A percentile compares a stretch with the other conserved stretches of the same genome.
These are phyloP conservation scores for Verbascum thapsus DNA, from an alignment of 257 asterid species.

Conservation along the genomic window DNA sequence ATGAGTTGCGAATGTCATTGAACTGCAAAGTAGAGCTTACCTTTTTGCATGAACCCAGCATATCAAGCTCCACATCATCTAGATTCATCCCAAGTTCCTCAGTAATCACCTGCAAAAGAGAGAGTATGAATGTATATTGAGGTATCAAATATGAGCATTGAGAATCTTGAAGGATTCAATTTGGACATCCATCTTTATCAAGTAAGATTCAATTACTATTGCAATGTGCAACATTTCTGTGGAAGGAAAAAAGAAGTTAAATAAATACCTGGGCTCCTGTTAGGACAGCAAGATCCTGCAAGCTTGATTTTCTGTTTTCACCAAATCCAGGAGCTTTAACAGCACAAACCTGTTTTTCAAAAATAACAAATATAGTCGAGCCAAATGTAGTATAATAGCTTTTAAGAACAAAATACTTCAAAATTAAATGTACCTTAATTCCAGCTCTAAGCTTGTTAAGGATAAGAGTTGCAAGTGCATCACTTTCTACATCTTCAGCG, in stretches of 20 bases:
- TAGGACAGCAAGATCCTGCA: conserved; percentile 86
- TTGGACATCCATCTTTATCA: too few species aligned
- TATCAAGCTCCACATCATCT: conserved; percentile 76
- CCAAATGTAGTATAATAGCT: neutral
- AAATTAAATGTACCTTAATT: conserved; percentile 53
- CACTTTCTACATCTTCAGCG: conserved; percentile 93
- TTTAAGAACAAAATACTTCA: neutral
- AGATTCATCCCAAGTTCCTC: conserved; percentile 94
- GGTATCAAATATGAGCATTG: neutral
- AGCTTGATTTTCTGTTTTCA: conserved; percentile 75
- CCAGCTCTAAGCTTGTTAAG: conserved; percentile 97
- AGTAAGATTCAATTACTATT: too few species aligned
- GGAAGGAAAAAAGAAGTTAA: neutral
- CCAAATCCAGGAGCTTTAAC: conserved; percentile 97
- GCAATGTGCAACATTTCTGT: too few species aligned
- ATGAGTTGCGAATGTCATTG: neutral
- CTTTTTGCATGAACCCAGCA: conserved; percentile 93
- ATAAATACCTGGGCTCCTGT: conserved; percentile 80
- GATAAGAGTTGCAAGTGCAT: conserved; percentile 91
- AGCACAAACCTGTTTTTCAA: conserved; percentile 70
- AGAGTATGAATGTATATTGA: neutral
- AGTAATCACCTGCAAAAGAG: conserved; percentile 58
- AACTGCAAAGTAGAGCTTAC: conserved; percentile 34
- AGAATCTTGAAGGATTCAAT: too few species aligned
- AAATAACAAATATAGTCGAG: neutral